Base-by-base conservation (phyloP, 2,329 filamentous ascomycete genomes). In the Diaporthe sp. region DNA sequence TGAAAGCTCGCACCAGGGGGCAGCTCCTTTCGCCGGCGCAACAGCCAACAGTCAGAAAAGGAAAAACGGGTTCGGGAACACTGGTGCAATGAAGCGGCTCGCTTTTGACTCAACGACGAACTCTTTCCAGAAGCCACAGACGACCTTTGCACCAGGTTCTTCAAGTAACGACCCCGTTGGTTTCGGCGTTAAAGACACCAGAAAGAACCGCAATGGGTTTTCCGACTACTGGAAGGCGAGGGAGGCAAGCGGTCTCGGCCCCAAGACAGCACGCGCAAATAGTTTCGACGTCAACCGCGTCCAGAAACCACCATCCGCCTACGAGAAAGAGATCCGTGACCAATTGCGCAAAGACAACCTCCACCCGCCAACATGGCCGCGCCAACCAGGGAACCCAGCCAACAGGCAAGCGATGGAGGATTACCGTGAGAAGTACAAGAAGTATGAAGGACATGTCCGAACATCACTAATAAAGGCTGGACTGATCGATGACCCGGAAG, bases 401-500 rank as follows among this genome's bases (percentile, higher is more conserved):
- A 87, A 87, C 77, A 87, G 88, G 76, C 82, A 81, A 13, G 85
- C 84, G 17, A 87, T 92, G 80, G 87, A 91, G 71, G 84, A 82
- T 68, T 88, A 92, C 73, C 86, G 90, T 58, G 87, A 90, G 65
- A 82, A 85, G 25, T 90, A 89, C 79, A 91, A 90, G 76, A 83
- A 82, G 15, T 92, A 92, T 77, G 86, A 91, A 72, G 85, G 85
- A 71, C 88, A 86, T 75, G 90, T 88, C 10, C 88, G 91, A 66
- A 84, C 85, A 19, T 89, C 88, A 5, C 82, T 93, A 55, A 90
- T 91, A 72, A 88, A 86, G 75, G 90, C 87, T 19, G 89, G 88
- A 15, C 83, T 92, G 10, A 90, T 93, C 72, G 92, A 93, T 80
- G 90, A 93, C 76, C 91, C 91, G 3, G 88, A 92, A 42, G 89